A percentile compares a stretch with the other conserved stretches of the same genome.
These are phyloP conservation scores for Cytospora piceicola DNA, from an alignment of 2,329 filamentous ascomycete genomes.

Conservation along the genomic window DNA sequence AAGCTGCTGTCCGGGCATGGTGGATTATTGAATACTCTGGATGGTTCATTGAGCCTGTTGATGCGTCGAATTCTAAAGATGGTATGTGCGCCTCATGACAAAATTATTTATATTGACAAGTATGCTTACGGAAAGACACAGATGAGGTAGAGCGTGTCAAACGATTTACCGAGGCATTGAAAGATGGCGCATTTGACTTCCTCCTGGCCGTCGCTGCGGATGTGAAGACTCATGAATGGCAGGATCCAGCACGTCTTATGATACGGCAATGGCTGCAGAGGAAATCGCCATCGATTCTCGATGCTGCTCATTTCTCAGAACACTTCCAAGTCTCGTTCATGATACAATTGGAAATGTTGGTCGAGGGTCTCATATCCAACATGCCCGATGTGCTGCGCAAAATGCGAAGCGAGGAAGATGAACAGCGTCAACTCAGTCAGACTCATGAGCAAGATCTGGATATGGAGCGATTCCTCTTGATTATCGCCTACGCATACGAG, in stretches of 20 bases:
- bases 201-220: conserved; percentile 84
- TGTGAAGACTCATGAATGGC: conserved; percentile 79
- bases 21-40: conserved; percentile 95
- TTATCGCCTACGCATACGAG: conserved; percentile 91
- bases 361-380: conserved; percentile 92
- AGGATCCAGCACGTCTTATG: conserved; percentile 81
- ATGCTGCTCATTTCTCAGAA: conserved; percentile 67
- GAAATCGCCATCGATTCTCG: conserved; percentile 71
- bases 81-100: conserved; percentile 40
- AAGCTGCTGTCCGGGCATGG: conserved; percentile 77
- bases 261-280: conserved; percentile 82
- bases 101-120: not conserved
- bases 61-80: conserved; percentile 48
- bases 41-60: conserved; percentile 77
- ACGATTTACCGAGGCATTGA: conserved; percentile 74
- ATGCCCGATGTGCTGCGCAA: conserved; percentile 89
- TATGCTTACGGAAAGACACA: conserved; percentile 26
- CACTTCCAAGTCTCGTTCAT: conserved; percentile 76
- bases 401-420: conserved; percentile 86
- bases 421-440: conserved; percentile 73
- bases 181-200: conserved; percentile 91
- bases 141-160: conserved; percentile 74
- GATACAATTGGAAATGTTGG: conserved; percentile 82
- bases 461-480: conserved; percentile 86
- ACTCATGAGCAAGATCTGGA: conserved; percentile 70